A percentile compares a stretch with the other conserved stretches of the same genome.
Conservation (phyloP, 179 eudicot species). For the Sideroxylon spinosum region DNA sequence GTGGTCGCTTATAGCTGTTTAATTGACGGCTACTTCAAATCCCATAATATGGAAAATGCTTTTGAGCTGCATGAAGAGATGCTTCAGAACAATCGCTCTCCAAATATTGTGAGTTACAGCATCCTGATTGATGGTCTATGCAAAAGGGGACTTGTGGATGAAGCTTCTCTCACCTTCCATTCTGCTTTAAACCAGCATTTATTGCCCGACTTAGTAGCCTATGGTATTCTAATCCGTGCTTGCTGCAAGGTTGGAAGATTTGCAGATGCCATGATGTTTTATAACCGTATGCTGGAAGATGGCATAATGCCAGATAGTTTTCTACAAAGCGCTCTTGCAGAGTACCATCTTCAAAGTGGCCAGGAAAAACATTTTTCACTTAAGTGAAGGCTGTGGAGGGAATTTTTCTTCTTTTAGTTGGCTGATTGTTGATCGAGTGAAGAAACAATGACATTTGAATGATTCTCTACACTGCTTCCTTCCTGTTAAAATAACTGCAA, state of each 20-base stretch:
- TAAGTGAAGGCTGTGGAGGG: background rate
- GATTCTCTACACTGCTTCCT: background rate
- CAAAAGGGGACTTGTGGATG: constrained; percentile 48
- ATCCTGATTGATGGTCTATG: constrained; percentile 63
- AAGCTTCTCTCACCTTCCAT: constrained; percentile 36
- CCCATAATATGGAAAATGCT: constrained; percentile 30
- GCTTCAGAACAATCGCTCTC: constrained; percentile 34
- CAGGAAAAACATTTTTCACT: background rate
- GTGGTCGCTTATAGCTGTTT: constrained; percentile 61
- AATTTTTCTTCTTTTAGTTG: background rate
- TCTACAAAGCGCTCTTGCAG: constrained; percentile 30
- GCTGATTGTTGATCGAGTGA: background rate
- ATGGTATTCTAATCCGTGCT: constrained; percentile 60
- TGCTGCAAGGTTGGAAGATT: constrained; percentile 52
- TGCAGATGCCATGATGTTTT: constrained; percentile 37
- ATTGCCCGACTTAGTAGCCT: constrained; percentile 57
- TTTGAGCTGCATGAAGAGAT: constrained; percentile 52
- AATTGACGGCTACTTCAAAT: constrained; percentile 51
- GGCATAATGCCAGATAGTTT: constrained; percentile 46
- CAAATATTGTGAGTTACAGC: constrained; percentile 55
- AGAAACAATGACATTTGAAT: background rate
- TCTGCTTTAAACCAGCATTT: constrained; percentile 37
- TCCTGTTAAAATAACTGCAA: background rate
- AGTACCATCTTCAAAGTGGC: constrained; percentile 23
- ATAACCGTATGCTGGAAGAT: constrained; percentile 38